phyloP scores from a whole-genome alignment of 2,329 filamentous ascomycete species.

The Dothideomycetidae sp. region DNA sequence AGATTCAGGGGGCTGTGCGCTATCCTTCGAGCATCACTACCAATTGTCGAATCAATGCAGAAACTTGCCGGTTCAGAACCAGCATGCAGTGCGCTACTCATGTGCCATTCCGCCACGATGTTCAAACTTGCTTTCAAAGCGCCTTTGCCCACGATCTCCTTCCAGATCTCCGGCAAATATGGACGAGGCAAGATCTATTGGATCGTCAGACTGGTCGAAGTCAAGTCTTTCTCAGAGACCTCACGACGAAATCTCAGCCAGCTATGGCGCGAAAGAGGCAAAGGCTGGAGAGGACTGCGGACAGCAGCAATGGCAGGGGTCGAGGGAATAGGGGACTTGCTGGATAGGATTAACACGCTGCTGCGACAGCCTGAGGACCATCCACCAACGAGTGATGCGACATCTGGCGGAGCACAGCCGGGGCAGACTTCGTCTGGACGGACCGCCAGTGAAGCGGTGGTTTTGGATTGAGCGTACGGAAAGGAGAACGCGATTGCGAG shows the following conservation, averaged over 20 bases:
- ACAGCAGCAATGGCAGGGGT: conserved; percentile 25
- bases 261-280: conserved; percentile 20
- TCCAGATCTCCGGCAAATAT: conserved; percentile 23
- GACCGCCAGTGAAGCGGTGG: not conserved
- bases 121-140: conserved; percentile 28
- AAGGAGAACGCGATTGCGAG: not conserved
- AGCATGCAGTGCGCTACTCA: conserved; percentile 15
- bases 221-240: conserved; percentile 12
- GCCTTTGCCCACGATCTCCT: conserved; percentile 23
- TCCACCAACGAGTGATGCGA: not conserved
- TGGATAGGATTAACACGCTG: conserved; percentile 25
- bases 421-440: not conserved
- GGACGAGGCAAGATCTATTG: conserved; percentile 24
- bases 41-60: conserved; percentile 48
- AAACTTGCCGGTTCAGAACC: conserved; percentile 36
- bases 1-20: conserved; percentile 43
- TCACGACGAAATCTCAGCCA: conserved; percentile 22
- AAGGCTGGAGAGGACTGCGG: conserved; percentile 26
- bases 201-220: conserved; percentile 22
- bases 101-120: conserved; percentile 22
- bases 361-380: conserved; percentile 20
- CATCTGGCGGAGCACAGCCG: not conserved
- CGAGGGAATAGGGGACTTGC: conserved; percentile 22
- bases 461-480: not conserved
- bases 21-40: conserved; percentile 45